Percentiles rank a stretch among this genome's conserved stretches.
These are phyloP conservation scores for Chrysoporthe puriensis DNA, from an alignment of 2,329 filamentous ascomycete genomes.

Conservation along the genomic window DNA sequence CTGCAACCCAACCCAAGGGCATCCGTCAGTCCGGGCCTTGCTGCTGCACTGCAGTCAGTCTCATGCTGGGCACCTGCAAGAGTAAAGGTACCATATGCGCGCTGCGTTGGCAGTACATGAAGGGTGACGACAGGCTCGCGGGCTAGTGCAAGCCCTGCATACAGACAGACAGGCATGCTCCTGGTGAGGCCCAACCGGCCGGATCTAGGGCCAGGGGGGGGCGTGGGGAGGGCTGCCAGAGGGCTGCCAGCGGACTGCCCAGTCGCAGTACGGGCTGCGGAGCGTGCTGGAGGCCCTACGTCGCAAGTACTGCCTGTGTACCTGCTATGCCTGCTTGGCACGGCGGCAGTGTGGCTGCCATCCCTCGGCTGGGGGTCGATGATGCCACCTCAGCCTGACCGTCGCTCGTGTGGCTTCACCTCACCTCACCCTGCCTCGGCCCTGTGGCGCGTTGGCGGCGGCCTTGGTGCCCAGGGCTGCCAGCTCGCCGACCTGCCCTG, in stretches of 20 bases:
- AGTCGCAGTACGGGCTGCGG: no score
- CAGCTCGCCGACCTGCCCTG: not conserved
- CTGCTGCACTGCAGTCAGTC: slow-evolving; percentile 19
- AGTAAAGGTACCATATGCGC: slow-evolving; percentile 31
- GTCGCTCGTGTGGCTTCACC: not conserved
- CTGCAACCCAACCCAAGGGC: slow-evolving; percentile 9
- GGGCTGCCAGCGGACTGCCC: no score
- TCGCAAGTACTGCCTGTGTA: no score
- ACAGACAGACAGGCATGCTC: slow-evolving; percentile 4
- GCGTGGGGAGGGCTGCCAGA: not conserved
- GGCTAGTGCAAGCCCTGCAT: slow-evolving; percentile 16
- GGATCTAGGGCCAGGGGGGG: not conserved
- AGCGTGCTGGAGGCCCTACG: no score
- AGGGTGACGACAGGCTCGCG: slow-evolving; percentile 33
- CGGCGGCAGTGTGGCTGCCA: slow-evolving; percentile 5
- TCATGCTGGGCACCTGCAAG: slow-evolving; percentile 25
- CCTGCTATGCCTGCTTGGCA: not conserved
- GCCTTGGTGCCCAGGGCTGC: not conserved
- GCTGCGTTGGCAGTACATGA: slow-evolving; percentile 37
- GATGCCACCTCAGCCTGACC: slow-evolving; percentile 3
- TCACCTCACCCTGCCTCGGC: not conserved
- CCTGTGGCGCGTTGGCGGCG: not conserved
- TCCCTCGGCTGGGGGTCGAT: not conserved
- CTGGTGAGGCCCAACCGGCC: slow-evolving; percentile 12
- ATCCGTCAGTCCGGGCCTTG: slow-evolving; percentile 10